These are phyloP conservation scores for Claviceps pazoutovae DNA, from an alignment of 2,329 filamentous ascomycete species.

Conservation along the genomic window DNA sequence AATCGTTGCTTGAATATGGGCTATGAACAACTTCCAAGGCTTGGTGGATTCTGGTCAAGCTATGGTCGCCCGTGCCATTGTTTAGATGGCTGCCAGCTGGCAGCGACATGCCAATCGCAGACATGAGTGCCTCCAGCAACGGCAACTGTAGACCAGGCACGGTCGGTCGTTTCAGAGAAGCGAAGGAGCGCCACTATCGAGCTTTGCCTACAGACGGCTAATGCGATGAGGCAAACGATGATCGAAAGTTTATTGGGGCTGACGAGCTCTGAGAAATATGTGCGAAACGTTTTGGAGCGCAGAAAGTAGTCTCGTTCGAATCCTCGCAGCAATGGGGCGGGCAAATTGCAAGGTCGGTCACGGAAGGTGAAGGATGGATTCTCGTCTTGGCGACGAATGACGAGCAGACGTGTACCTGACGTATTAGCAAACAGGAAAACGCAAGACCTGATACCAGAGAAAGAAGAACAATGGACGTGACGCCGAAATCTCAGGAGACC, in stretches of 20 bases:
- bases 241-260: background rate
- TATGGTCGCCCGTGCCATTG: slow-evolving; percentile 25
- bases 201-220: background rate
- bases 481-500: background rate
- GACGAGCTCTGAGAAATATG: background rate
- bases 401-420: background rate
- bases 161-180: background rate
- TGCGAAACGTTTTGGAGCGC: background rate
- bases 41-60: slow-evolving; percentile 58
- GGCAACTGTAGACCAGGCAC: background rate
- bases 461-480: background rate
- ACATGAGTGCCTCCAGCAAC: slow-evolving; percentile 15
- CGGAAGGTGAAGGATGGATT: background rate
- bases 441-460: background rate
- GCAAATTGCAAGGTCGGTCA: background rate
- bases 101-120: slow-evolving; percentile 22
- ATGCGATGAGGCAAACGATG: background rate
- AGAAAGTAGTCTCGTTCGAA: background rate
- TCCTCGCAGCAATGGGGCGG: background rate
- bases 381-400: background rate
- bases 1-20: slow-evolving; percentile 64
- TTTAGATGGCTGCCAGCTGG: slow-evolving; percentile 18
- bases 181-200: background rate
- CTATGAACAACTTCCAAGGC: slow-evolving; percentile 82
- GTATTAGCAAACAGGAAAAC: background rate